These are phyloP conservation scores for Lachnellula hyalina DNA, from an alignment of 2,329 filamentous ascomycete species.

Conservation along the genomic window DNA sequence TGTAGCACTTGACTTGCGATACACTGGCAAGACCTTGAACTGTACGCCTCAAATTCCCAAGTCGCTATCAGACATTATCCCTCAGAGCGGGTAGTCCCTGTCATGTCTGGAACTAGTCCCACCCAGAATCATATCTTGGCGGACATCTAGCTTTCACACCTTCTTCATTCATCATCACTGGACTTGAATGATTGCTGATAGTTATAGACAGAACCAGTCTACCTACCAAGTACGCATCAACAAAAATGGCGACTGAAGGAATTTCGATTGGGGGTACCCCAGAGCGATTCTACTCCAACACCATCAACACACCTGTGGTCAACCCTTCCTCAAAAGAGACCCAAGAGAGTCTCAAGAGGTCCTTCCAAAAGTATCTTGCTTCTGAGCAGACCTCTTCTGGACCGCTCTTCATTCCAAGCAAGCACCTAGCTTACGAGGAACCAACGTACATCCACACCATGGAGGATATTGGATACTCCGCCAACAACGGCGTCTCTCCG, in stretches of 20 bases:
- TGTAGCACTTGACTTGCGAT: neutral
- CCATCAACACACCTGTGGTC: constrained; percentile 21
- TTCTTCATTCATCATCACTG: no score
- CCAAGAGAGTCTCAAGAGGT: constrained; percentile 29
- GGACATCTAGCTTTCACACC: no score
- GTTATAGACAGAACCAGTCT: neutral
- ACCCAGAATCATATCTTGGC: no score
- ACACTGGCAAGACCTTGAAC: neutral
- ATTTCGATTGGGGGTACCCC: constrained; percentile 22
- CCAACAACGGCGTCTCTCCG: constrained; percentile 53
- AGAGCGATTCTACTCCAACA: constrained; percentile 23
- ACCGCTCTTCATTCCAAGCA: constrained; percentile 45
- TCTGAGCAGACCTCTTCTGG: constrained; percentile 25
- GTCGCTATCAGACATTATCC: no score
- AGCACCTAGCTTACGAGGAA: constrained; percentile 49
- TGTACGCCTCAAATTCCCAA: neutral
- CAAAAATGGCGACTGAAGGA: constrained; percentile 25
- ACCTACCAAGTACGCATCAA: neutral
- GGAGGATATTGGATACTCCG: constrained; percentile 53
- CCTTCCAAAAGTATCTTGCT: constrained; percentile 29
- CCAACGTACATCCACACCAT: constrained; percentile 51
- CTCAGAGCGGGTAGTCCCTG: no score
- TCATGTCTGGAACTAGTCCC: no score
- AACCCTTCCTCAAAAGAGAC: constrained; percentile 25
- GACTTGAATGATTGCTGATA: neutral